Evolutionary conservation across 768 basidiomycete genomes (phyloP).

Genomic region (Cyclocybe cylindracea): DNA sequence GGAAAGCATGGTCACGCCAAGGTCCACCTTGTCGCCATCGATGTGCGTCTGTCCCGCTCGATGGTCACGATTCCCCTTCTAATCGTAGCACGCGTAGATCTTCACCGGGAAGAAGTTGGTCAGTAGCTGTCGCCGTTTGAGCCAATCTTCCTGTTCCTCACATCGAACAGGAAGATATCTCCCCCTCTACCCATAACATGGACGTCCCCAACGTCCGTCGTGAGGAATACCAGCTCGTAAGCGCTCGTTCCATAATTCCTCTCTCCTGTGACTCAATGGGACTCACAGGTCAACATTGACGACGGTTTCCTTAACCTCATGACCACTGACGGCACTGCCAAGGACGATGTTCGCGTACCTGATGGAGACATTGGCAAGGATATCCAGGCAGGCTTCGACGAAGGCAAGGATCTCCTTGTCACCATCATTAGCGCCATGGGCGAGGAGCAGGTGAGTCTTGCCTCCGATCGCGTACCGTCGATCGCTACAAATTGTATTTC

Average conservation of each 20-base stretch:
- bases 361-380: slow-evolving; percentile 78
- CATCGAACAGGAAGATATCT: slow-evolving; percentile 80
- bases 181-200: slow-evolving; percentile 99
- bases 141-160: neutral
- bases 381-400: slow-evolving; percentile 74
- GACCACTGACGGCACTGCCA: slow-evolving; percentile 72
- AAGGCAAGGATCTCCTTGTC: slow-evolving; percentile 84
- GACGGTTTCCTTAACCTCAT: slow-evolving; percentile 97
- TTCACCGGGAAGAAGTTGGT: slow-evolving; percentile 98
- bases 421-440: slow-evolving; percentile 89
- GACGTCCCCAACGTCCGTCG: slow-evolving; percentile 94
- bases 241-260: slow-evolving; percentile 17
- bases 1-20: slow-evolving; percentile 99
- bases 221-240: slow-evolving; percentile 88
- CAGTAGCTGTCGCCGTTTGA: slow-evolving; percentile 31
- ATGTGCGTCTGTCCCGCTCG: slow-evolving; percentile 58
- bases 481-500: neutral
- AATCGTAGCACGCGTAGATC: slow-evolving; percentile 57
- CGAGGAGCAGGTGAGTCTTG: slow-evolving; percentile 72
- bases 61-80: slow-evolving; percentile 10
- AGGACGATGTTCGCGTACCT: slow-evolving; percentile 95
- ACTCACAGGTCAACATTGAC: slow-evolving; percentile 76
- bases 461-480: neutral
- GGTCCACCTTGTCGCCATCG: slow-evolving; percentile 95
- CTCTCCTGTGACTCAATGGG: slow-evolving; percentile 12